Conservation (phyloP, 176 grass and related monocot species). For the Zea luxurians region DNA sequence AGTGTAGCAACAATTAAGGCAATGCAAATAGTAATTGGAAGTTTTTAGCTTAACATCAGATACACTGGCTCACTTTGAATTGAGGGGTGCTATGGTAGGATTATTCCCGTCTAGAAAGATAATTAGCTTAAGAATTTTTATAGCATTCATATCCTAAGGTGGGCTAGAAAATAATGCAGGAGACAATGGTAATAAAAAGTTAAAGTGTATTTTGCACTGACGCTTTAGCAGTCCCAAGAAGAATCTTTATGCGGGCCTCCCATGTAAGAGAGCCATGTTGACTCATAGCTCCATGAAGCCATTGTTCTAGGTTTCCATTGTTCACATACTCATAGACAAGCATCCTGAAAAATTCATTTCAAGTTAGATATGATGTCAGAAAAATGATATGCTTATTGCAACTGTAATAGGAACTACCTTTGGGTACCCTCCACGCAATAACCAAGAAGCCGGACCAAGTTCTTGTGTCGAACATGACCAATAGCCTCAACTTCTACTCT, state of each 20-base stretch:
- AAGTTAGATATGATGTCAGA: constrained; percentile 16
- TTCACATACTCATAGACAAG: constrained; percentile 88
- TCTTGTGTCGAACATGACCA: constrained; percentile 91
- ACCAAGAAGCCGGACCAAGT: constrained; percentile 77
- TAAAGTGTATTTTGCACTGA: constrained; percentile 45
- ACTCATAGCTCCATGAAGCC: constrained; percentile 90
- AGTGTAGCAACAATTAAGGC: constrained; percentile 1
- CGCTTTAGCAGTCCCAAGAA: constrained; percentile 88
- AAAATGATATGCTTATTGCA: background rate
- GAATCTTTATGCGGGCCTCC: constrained; percentile 77
- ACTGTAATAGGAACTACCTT: constrained; percentile 51
- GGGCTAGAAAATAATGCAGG: constrained; percentile 7
- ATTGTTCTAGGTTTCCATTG: constrained; percentile 82
- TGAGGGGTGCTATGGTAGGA: constrained; percentile 3
- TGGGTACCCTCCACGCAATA: constrained; percentile 87
- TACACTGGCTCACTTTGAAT: background rate
- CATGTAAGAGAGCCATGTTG: constrained; percentile 70
- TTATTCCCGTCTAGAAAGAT: constrained; percentile 7
- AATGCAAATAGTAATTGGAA: constrained; percentile 9
- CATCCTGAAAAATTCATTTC: constrained; percentile 54
- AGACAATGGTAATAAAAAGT: constrained; percentile 8
- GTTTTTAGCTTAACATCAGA: constrained; percentile 21
- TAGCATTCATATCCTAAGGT: background rate
- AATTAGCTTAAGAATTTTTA: constrained; percentile 1
- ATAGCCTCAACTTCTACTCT: constrained; percentile 92